A percentile compares a stretch with the other conserved stretches of the same genome.
These are phyloP conservation scores for Diaporthe capsici DNA, from an alignment of 2,329 filamentous ascomycete species.

Conservation along the genomic window DNA sequence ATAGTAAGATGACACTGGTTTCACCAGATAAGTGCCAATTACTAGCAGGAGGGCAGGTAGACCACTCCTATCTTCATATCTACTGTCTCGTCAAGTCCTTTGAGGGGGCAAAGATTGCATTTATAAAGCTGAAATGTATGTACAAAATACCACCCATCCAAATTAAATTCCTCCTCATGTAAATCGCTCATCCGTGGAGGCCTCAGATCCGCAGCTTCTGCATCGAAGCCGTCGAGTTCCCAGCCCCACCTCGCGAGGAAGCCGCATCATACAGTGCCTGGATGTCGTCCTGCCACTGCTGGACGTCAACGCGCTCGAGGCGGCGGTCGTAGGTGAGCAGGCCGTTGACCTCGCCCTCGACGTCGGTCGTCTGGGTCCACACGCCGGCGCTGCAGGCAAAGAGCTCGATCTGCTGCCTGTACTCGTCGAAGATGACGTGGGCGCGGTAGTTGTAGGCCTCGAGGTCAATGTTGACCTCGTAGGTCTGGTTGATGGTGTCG, in stretches of 20 bases:
- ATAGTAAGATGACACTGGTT: background rate
- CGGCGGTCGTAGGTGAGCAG: slow-evolving; percentile 78
- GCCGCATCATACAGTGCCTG: slow-evolving; percentile 71
- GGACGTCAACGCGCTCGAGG: slow-evolving; percentile 67
- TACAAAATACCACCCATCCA: background rate
- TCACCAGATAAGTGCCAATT: no score
- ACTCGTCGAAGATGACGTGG: slow-evolving; percentile 70
- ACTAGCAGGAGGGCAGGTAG: no score
- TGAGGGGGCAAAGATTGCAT: background rate
- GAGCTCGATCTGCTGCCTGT: slow-evolving; percentile 71
- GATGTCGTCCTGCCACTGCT: slow-evolving; percentile 74
- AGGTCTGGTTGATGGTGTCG: slow-evolving; percentile 74
- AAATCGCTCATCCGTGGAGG: background rate
- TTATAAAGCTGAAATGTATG: background rate
- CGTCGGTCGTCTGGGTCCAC: slow-evolving; percentile 82
- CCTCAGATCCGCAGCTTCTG: background rate
- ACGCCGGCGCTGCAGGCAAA: slow-evolving; percentile 77
- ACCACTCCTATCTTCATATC: background rate
- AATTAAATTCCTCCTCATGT: background rate
- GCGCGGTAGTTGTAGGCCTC: slow-evolving; percentile 77
- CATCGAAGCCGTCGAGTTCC: slow-evolving; percentile 12
- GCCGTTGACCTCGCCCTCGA: slow-evolving; percentile 82
- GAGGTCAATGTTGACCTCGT: slow-evolving; percentile 73
- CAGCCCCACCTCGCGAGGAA: slow-evolving; percentile 41
- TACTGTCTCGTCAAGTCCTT: background rate